Base-by-base conservation (phyloP, 495 filamentous ascomycete genomes). In the Penicillium pulvis region DNA sequence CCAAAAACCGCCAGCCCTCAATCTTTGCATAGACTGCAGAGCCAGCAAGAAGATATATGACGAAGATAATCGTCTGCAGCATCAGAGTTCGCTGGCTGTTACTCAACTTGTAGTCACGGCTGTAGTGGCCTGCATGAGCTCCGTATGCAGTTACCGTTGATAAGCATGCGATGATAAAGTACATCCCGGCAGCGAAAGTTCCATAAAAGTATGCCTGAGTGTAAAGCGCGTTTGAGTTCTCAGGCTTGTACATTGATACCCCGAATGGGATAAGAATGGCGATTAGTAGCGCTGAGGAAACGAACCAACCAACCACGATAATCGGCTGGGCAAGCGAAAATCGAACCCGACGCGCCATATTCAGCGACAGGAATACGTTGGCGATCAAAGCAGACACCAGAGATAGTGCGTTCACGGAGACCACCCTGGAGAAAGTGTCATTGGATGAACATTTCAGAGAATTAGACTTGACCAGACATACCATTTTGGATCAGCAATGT, bases 171-270 rank as follows among this genome's bases (percentile, higher is more conserved):
- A 93, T 85, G 26, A 92, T 73, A 56, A 90, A 90, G 71, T 95
- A 96, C 19, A 95, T 67, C 0, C 76, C 77, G 12, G 91, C 88
- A 8, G 92, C 87, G 53, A 90, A 87, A 33, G 91, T 81, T 36
- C 78, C 91, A 63, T 95, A 95, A 71, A 90, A 96, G 63, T 86
- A 95, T 4, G 88, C 86, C 73, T 93, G 88, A 0, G 89, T 72
- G 26, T 67, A 71, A 6, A 63, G 30, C 50, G 10, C 50, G 17
- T 53, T 62, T 1, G 55, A 33, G 23, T 67, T 61, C 26, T 63
- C 45, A 1, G 67, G 57, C 19, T 23, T 55, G 52, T 67, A 58
- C 64, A 65, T 67, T 14, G 61, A 12, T 0, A 61, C 59, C 0
- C 59, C 58, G 35, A 70, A 60, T 11, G 87, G 81, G 33, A 82